These are phyloP conservation scores for Exophiala xenobiotica DNA, from an alignment of 2,329 filamentous ascomycete species.

Conservation along the genomic window DNA sequence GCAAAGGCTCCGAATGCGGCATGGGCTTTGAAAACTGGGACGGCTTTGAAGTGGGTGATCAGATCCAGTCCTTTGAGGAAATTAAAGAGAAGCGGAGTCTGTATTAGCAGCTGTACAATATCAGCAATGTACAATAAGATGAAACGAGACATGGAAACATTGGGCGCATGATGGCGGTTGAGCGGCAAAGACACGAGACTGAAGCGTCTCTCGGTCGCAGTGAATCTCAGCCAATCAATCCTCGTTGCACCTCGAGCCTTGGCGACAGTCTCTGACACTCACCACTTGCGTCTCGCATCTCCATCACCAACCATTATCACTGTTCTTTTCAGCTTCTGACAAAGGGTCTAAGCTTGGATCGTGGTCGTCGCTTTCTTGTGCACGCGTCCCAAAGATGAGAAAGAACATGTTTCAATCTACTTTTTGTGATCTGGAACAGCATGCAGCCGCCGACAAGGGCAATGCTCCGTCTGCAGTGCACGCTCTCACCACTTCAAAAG, in stretches of 20 bases:
- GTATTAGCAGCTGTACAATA: slow-evolving; percentile 24
- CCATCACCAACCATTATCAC: slow-evolving; percentile 18
- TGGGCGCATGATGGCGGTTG: slow-evolving; percentile 9
- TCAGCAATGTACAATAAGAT: background rate
- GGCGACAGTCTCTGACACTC: slow-evolving; percentile 10
- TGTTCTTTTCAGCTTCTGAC: slow-evolving; percentile 6
- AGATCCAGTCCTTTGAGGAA: slow-evolving; percentile 85
- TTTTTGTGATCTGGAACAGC: slow-evolving; percentile 3
- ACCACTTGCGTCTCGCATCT: background rate
- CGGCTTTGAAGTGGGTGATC: slow-evolving; percentile 75
- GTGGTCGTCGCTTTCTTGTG: background rate
- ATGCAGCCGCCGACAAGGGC: background rate
- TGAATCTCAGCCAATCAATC: slow-evolving; percentile 18
- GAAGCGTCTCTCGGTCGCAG: background rate
- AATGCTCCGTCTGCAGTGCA: background rate
- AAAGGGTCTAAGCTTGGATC: background rate
- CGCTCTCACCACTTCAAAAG: slow-evolving; percentile 3
- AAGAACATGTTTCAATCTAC: slow-evolving; percentile 20
- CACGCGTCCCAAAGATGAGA: slow-evolving; percentile 14
- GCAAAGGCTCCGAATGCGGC: slow-evolving; percentile 90
- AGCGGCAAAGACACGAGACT: slow-evolving; percentile 13
- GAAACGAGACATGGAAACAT: slow-evolving; percentile 10
- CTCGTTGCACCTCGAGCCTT: slow-evolving; percentile 4
- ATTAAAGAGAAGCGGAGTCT: slow-evolving; percentile 65
- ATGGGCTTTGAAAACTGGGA: slow-evolving; percentile 80